Base-by-base conservation (phyloP, 2,329 filamentous ascomycete species). In the Colletotrichum gloeosporioides region DNA sequence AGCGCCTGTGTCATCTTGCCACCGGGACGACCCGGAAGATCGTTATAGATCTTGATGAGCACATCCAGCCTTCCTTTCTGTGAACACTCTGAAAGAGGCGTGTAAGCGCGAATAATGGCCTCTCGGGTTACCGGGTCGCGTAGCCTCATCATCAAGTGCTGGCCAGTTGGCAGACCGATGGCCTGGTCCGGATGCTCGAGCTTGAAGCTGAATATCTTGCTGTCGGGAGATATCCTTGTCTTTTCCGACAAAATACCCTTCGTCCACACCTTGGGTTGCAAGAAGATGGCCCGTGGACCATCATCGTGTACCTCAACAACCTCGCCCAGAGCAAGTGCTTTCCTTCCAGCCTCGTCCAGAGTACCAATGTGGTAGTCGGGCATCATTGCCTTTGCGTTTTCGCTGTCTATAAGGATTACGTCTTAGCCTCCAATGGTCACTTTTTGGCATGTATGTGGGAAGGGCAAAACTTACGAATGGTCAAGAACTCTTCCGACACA, bases 361-460 rank as follows among this genome's bases (percentile, higher is more conserved):
- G 92, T 92, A 67, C 96, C 96, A 78, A 98, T 92, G 83, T 98
- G 96, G 82, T 98, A 98, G 61, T 90, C 85, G 13, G 91, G 90
- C 93, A 98, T 96, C 95, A 98, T 98, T 22, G 89, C 90, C 86
- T 98, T 98, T 39, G 96, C 96, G 18, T 95, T 98, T 86, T 98
- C 96, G 82, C 94, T 96, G 83, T 98, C 95, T 96, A 81, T 73
- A n/a, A 12, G 49, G 71, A 18, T 15, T 13, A 25, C 49, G 67
- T 77, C 75, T 85, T 79, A 86, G 82, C n/a, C n/a, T 15, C 57
- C n/a, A 32, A 62, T 31, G 25, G 34, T 15, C n/a, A 16, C 29
- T 16, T 65, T 29, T 34, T 36, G 57, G 16, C n/a, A 22, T 12
- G 18, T 6, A 4, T 16, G 55, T 22, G 34, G 22, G 9, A 8